Evolutionary conservation across 106 monocot species (phyloP).

Genomic region (Alisma plantagoaquatica): DNA sequence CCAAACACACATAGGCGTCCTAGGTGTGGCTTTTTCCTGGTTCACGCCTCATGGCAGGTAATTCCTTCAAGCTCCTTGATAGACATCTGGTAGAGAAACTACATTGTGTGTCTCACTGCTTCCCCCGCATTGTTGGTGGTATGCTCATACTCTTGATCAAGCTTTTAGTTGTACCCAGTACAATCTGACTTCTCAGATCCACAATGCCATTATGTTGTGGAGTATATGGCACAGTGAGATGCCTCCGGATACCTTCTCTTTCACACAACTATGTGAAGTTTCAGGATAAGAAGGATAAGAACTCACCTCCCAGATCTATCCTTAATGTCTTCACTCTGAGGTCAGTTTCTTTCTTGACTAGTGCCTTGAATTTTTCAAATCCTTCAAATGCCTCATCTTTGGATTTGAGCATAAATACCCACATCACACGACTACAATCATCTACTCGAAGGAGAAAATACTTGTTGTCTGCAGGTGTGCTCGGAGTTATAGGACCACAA

Average conservation of each 20-base stretch:
- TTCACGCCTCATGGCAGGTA: background rate
- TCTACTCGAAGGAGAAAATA: background rate
- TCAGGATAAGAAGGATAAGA: background rate
- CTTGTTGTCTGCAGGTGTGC: background rate
- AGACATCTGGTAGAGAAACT: background rate
- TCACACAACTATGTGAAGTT: background rate
- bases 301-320: background rate
- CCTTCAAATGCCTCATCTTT: background rate
- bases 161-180: background rate
- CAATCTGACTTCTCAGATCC: background rate
- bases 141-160: background rate
- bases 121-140: background rate
- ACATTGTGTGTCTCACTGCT: background rate
- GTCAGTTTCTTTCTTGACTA: background rate
- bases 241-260: background rate
- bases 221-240: background rate
- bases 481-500: background rate
- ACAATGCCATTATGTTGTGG: background rate
- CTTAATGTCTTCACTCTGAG: background rate
- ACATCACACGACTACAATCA: background rate
- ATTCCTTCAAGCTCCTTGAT: background rate
- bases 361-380: background rate
- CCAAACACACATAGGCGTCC: background rate
- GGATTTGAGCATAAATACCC: background rate
- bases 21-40: background rate